phyloP scores from a whole-genome alignment of 192 early-diverging fungal species.

The Phycomyces blakesleeanus region DNA sequence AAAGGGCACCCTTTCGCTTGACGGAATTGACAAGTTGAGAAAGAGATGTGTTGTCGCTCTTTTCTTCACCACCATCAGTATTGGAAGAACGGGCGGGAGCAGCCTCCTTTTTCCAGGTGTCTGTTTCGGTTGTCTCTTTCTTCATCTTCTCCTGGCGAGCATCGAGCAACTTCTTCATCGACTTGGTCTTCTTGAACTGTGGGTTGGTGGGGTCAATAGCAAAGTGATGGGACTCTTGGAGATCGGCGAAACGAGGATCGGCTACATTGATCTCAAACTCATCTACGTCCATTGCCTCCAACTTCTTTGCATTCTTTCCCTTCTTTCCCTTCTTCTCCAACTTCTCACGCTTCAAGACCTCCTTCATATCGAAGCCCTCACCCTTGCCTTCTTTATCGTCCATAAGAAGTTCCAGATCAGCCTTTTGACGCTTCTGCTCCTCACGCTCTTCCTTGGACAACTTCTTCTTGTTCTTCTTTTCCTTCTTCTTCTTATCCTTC shows the following conservation, averaged over 20 bases:
- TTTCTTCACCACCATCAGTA: not conserved
- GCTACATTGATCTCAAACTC: conserved; percentile 81
- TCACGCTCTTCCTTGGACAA: conserved; percentile 53
- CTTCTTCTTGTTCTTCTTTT: conserved; percentile 45
- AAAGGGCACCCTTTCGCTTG: conserved; percentile 57
- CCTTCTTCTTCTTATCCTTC: not conserved
- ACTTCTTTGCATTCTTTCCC: conserved; percentile 47
- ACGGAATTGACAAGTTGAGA: conserved; percentile 56
- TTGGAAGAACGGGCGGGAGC: not conserved
- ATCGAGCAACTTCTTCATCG: conserved; percentile 69
- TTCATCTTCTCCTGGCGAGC: conserved; percentile 44
- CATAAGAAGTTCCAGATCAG: conserved; percentile 84
- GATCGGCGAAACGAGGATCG: conserved; percentile 82
- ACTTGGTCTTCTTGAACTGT: conserved; percentile 83
- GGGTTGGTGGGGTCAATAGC: conserved; percentile 96
- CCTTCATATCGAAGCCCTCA: conserved; percentile 86
- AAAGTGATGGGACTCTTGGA: conserved; percentile 82
- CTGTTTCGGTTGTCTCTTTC: conserved; percentile 24
- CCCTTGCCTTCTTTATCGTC: conserved; percentile 56
- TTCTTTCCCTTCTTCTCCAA: conserved; percentile 49
- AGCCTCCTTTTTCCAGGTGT: conserved; percentile 24
- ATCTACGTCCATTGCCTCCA: conserved; percentile 57
- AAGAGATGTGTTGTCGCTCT: conserved; percentile 41
- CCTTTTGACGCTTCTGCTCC: conserved; percentile 57
- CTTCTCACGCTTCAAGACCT: conserved; percentile 84